Evolutionary conservation across 768 basidiomycete genomes (phyloP), one percentile per base, ranked within the genome.

Genomic region (Leccinum truebloodii): DNA sequence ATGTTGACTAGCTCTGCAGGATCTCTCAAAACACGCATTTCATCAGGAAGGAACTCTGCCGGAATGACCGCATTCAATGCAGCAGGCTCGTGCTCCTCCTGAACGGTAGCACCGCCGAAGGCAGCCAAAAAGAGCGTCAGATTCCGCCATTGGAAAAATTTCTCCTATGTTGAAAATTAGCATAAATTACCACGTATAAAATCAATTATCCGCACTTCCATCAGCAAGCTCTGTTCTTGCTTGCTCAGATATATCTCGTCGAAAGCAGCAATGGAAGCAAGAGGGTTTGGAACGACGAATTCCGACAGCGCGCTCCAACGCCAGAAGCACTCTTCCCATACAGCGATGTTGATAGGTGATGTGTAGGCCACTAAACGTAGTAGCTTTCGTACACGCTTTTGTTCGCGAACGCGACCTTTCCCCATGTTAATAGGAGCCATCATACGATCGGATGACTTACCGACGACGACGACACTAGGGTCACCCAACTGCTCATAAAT

Each of bases 311-410:
- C 74, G 28, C 80, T 79, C 90, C 91, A 94, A 52, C 90, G 79
- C 77, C 82, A 87, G 71, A 88, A 93, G 61, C 85, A 88, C 67
- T 94, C 92, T 63, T 88, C 80, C 92, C 92, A 95, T 3, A 91
- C 87, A 0, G 88, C 89, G 22, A 89, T 77, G 55, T 91, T 85
- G n/a, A 85, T 81, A 1, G 86, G 82, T 32, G 83, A 82, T 14
- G 88, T 85, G 30, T 82, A 83, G 1, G 85, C 80, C 51, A 92
- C 79, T 56, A 84, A 69, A 6, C 89, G 83, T 54, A 93, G 71
- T 26, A 91, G 76, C 71, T 86, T 89, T 16, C 93, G 81, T 30
- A 92, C 82, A 3, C 92, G 84, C 72, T 89, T 93, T 75, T 94
- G 92, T 69, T 90, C 85, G 4, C 83, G 87, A 48, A 89, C 79